Conservation (phyloP, 1,284 basidiomycete genomes). For the Apiotrichum mycotoxinovorans region DNA sequence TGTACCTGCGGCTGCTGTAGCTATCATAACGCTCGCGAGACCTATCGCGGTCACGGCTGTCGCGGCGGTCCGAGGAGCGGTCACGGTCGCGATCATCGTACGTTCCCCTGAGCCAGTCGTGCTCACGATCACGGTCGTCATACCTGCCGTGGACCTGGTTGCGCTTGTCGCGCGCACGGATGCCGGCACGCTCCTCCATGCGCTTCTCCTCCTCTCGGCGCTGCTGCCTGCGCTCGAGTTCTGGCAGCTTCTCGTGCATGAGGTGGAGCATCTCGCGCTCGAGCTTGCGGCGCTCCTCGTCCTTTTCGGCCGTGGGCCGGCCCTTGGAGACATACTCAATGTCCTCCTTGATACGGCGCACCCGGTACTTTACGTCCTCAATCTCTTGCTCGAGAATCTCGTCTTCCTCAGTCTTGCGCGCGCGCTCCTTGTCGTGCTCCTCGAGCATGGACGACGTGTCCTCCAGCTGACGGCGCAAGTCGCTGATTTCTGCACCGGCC, state of each 20-base stretch:
- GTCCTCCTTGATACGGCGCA: slow-evolving; percentile 86
- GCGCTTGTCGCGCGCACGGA: slow-evolving; percentile 73
- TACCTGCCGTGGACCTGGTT: slow-evolving; percentile 77
- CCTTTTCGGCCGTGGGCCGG: slow-evolving; percentile 68
- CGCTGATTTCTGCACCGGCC: slow-evolving; percentile 69
- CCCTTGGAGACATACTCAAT: slow-evolving; percentile 84
- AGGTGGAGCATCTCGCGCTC: slow-evolving; percentile 84
- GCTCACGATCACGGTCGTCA: slow-evolving; percentile 52
- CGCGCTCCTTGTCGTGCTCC: slow-evolving; percentile 61
- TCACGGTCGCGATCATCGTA: slow-evolving; percentile 51
- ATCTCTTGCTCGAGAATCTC: slow-evolving; percentile 86
- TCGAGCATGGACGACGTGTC: slow-evolving; percentile 82
- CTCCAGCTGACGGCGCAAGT: slow-evolving; percentile 81
- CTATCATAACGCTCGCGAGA: slow-evolving; percentile 26
- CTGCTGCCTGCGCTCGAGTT: slow-evolving; percentile 80
- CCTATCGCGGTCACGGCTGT: slow-evolving; percentile 23
- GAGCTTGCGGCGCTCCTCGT: slow-evolving; percentile 78
- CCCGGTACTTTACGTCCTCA: slow-evolving; percentile 79
- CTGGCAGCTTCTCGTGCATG: slow-evolving; percentile 87
- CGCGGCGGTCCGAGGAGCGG: slow-evolving; percentile 32
- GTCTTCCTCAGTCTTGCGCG: slow-evolving; percentile 67
- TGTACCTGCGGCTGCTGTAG: slow-evolving; percentile 1
- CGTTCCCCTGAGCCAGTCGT: slow-evolving; percentile 49
- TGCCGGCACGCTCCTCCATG: slow-evolving; percentile 72
- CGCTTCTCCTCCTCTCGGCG: slow-evolving; percentile 72